A percentile compares a stretch with the other conserved stretches of the same genome.
These are phyloP conservation scores for Carnegiea gigantea DNA, from an alignment of 179 eudicot species.

Conservation along the genomic window DNA sequence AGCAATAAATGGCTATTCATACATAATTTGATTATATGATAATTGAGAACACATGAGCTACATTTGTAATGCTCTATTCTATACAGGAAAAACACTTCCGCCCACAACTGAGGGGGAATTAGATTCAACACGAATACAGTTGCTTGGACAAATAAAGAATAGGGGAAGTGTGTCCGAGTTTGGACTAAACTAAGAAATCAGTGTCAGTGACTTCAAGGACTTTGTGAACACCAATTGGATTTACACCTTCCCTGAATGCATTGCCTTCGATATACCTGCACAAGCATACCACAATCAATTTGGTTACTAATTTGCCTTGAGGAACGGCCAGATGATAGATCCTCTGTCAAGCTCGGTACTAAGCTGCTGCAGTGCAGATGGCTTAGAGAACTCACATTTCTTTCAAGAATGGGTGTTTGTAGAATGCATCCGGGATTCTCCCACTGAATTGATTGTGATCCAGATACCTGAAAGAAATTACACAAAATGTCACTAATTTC, in stretches of 20 bases:
- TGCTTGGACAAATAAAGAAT: conserved; percentile 17
- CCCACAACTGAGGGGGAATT: conserved; percentile 16
- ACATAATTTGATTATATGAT: too few species aligned
- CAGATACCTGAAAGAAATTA: conserved; percentile 58
- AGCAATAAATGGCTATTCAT: too few species aligned
- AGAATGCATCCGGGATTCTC: conserved; percentile 88
- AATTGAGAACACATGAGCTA: too few species aligned
- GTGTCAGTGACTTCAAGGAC: conserved; percentile 87
- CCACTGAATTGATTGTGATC: conserved; percentile 98
- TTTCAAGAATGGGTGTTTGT: conserved; percentile 86
- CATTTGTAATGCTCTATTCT: conserved; percentile 9
- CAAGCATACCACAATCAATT: not conserved
- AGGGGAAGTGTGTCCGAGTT: conserved; percentile 21
- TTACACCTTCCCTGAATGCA: conserved; percentile 80
- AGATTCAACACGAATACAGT: not conserved
- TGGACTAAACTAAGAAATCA: conserved; percentile 66
- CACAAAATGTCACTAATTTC: not conserved
- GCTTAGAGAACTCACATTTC: conserved; percentile 62
- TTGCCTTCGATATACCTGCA: conserved; percentile 94
- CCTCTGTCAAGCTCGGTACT: not conserved
- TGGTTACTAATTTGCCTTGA: not conserved
- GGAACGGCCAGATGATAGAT: not conserved
- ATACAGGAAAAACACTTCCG: conserved; percentile 15
- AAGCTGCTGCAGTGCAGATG: not conserved
- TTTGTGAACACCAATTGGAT: conserved; percentile 82